Evolutionary conservation across 257 asterid species (phyloP), one percentile per base, ranked within the genome.

Genomic region (Fraxinus quadrangulata): DNA sequence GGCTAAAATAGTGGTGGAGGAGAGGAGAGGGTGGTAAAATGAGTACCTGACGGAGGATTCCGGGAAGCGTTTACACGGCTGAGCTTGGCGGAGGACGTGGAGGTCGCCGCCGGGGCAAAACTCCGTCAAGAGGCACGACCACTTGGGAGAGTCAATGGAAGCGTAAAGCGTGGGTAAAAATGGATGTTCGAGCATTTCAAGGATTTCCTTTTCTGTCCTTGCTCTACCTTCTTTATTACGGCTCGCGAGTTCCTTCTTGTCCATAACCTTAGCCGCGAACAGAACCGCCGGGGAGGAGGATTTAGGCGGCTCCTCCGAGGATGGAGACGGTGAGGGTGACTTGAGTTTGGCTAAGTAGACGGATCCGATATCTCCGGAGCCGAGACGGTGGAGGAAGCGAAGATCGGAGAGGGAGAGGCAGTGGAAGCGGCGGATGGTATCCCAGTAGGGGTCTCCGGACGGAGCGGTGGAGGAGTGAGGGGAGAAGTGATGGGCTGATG

Each of bases 31-130:
- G 16, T 2, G 33, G 19, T 13, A 33, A 14, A 26, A 42, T 54
- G 82, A 80, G 83, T 39, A 95, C 99, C 99, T 92, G 84, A 92
- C 97, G 56, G 97, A 92, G 81, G 96, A 89, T 37, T 90, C 94
- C 13, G 95, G 90, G 90, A 92, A 95, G 71, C 97, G 96, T 84
- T 92, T 93, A 31, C 87, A 79, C 4, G 98, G 97, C 83, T 95
- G 99, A 3, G 95, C 96, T 85, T 93, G 99, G 39, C 99, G 97
- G 90, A 95, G 96, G 71, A 94, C 92, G 78, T 95, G 99, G 21
- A 95, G 90, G 83, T 95, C 99, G 34, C 99, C 99, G 81, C 98
- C 99, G 82, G 99, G 97, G 79, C 98, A 93, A 78, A 93, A 93
- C 85, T 95, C 99, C 37, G 97, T 93, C 74, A 95, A 59, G 0